phyloP scores from a whole-genome alignment of 2,329 filamentous ascomycete genomes.

The Akanthomyces dipterigenus region DNA sequence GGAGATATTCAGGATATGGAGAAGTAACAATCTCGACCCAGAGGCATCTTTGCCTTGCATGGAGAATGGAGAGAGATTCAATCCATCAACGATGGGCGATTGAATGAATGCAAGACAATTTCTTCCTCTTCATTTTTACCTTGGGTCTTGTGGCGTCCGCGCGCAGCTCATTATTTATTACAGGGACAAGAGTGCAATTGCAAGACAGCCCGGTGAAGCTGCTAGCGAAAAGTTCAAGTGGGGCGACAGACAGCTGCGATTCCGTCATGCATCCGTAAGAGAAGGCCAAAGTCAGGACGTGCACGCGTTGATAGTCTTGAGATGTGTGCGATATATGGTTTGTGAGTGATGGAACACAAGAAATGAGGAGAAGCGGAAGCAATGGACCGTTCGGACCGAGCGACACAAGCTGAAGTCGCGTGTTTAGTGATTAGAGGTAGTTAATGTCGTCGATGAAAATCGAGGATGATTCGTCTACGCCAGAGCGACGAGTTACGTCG shows the following conservation, averaged over 20 bases:
- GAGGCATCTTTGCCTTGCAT: not conserved
- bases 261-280: conserved; percentile 7
- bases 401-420: not conserved
- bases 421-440: not conserved
- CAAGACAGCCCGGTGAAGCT: not conserved
- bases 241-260: not conserved
- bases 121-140: no score
- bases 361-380: not conserved
- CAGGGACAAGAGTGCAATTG: not conserved
- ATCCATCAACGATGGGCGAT: not conserved
- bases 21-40: not conserved
- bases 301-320: not conserved
- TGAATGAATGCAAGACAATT: not conserved
- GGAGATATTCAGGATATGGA: not conserved
- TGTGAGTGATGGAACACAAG: not conserved
- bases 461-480: not conserved
- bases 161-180: not conserved
- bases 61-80: not conserved
- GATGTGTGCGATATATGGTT: no score
- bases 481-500: not conserved
- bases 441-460: not conserved
- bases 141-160: not conserved
- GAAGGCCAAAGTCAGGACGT: no score
- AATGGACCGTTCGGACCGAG: not conserved
- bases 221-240: not conserved